phyloP scores from a whole-genome alignment of 2,329 filamentous ascomycete genomes.

The Blastomyces gilchristii region DNA sequence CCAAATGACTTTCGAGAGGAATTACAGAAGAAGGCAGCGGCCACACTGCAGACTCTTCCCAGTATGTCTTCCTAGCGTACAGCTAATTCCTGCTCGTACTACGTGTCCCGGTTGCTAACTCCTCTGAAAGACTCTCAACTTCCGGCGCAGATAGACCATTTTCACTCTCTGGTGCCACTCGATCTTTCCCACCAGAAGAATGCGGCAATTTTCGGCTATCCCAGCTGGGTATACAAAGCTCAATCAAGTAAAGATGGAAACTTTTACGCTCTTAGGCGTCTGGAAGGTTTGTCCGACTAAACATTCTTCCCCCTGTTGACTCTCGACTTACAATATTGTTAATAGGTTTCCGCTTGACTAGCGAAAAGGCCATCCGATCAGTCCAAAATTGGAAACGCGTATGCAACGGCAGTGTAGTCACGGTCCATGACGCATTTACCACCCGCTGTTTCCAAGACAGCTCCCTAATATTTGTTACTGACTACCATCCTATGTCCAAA shows the following conservation, averaged over 20 bases:
- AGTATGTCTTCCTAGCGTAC: constrained; percentile 41
- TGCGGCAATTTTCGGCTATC: constrained; percentile 69
- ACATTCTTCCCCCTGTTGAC: not conserved
- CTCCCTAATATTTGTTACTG: constrained; percentile 85
- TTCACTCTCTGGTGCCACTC: constrained; percentile 82
- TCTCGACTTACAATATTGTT: constrained; percentile 8
- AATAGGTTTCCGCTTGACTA: constrained; percentile 70
- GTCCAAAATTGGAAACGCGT: constrained; percentile 86
- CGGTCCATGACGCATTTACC: constrained; percentile 85
- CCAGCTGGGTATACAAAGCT: constrained; percentile 93
- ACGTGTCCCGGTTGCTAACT: not conserved
- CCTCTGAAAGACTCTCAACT: constrained; percentile 50
- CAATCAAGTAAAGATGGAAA: constrained; percentile 79
- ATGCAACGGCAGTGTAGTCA: constrained; percentile 69
- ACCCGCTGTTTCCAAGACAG: constrained; percentile 88
- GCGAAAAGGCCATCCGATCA: constrained; percentile 75
- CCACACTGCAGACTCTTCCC: constrained; percentile 72
- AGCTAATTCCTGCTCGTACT: not conserved
- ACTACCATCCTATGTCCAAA: constrained; percentile 85
- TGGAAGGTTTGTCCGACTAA: constrained; percentile 53
- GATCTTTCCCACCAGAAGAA: constrained; percentile 74
- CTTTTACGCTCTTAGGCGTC: constrained; percentile 73
- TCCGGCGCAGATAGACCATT: constrained; percentile 68
- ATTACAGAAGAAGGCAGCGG: constrained; percentile 77
- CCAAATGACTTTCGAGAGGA: constrained; percentile 80